phyloP scores from a whole-genome alignment of 768 basidiomycete genomes.

The Suillus subaureus region DNA sequence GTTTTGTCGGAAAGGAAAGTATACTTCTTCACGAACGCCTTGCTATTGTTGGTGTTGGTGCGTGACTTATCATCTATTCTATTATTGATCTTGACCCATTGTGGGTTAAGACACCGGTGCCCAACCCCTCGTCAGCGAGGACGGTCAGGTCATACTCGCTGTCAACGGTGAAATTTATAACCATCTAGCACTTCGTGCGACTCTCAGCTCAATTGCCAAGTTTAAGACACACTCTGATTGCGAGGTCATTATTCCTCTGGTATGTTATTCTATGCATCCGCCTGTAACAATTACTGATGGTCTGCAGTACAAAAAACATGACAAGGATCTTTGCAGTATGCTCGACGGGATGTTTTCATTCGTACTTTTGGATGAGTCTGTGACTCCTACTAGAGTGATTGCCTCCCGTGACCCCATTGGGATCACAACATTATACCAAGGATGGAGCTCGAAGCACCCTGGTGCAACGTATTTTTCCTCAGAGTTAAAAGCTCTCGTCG shows the following conservation, averaged over 20 bases:
- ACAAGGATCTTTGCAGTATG: conserved; percentile 69
- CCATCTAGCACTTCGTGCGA: conserved; percentile 78
- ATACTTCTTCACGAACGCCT: conserved; percentile 95
- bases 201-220: conserved; percentile 61
- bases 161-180: conserved; percentile 99
- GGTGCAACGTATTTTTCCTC: conserved; percentile 91
- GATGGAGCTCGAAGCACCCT: conserved; percentile 83
- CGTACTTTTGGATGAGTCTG: conserved; percentile 91
- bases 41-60: conserved; percentile 97
- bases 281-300: background rate
- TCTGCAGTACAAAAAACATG: conserved; percentile 80
- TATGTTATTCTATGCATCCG: conserved; percentile 37
- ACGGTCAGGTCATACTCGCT: conserved; percentile 79
- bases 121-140: conserved; percentile 88
- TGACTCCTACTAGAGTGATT: conserved; percentile 86
- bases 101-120: conserved; percentile 82
- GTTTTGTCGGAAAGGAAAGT: conserved; percentile 78
- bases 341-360: conserved; percentile 99
- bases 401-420: conserved; percentile 97
- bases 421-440: conserved; percentile 98
- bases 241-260: conserved; percentile 93
- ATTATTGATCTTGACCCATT: background rate
- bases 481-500: conserved; percentile 88
- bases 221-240: conserved; percentile 99
- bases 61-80: conserved; percentile 29